Conservation (phyloP, 345 rosid genomes). For the Salix brachista region DNA sequence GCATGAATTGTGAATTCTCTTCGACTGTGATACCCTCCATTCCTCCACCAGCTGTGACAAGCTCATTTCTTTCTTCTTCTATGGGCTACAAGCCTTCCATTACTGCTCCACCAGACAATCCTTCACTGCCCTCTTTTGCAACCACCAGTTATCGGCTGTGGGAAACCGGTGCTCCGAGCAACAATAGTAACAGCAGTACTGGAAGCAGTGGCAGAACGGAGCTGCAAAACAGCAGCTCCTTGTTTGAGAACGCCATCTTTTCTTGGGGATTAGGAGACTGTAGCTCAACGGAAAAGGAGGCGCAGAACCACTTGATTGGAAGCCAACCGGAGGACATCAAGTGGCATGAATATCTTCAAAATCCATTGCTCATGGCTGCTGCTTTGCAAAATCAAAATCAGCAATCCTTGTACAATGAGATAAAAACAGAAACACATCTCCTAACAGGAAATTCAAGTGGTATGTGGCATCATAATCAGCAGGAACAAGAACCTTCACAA, state of each 20-base stretch:
- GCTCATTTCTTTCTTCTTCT: constrained; percentile 34
- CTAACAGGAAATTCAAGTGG: constrained; percentile 38
- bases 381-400: constrained; percentile 58
- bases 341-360: constrained; percentile 48
- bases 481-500: constrained; percentile 39
- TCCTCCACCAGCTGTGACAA: constrained; percentile 27
- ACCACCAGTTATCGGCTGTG: constrained; percentile 35
- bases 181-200: constrained; percentile 29
- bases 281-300: constrained; percentile 41
- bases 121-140: constrained; percentile 30
- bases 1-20: constrained; percentile 35
- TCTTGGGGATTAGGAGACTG: constrained; percentile 59
- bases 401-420: constrained; percentile 50
- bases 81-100: constrained; percentile 39
- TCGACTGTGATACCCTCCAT: constrained; percentile 27
- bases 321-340: constrained; percentile 36
- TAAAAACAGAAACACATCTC: constrained; percentile 66
- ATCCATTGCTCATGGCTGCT: constrained; percentile 44
- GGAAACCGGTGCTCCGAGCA: constrained; percentile 38
- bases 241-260: constrained; percentile 42
- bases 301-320: constrained; percentile 33
- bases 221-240: constrained; percentile 47
- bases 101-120: constrained; percentile 28
- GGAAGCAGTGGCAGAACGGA: constrained; percentile 44
- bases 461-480: constrained; percentile 51